Evolutionary conservation across 1,139 yeast species (phyloP), one percentile per base, ranked within the genome.

Genomic region (Taphrina communis): DNA sequence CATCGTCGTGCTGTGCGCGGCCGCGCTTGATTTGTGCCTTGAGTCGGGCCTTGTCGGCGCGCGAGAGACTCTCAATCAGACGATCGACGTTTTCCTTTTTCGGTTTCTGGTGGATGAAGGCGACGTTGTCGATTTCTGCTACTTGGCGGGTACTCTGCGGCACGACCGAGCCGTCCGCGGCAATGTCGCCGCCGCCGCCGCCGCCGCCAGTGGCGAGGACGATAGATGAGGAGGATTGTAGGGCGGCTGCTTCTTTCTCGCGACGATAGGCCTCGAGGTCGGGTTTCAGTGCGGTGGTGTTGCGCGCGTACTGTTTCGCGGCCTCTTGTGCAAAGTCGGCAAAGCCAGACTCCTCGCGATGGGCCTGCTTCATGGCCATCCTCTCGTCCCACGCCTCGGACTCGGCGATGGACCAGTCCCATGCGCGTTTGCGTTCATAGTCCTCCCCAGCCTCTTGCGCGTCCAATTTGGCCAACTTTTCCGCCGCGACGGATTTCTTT

Each of bases 351-450:
- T 67, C 69, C 31, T 69, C 70, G 35, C 65, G 66, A 31, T 72
- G 70, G 42, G 56, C 70, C 39, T 72, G 73, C 66, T 77, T 80
- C 39, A 72, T 73, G 48, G 76, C 77, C 66, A 79, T 77, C 71
- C 80, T 82, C 50, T 77, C 78, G 38, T 85, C 84, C 94, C 95
- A 89, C 68, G 81, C 80, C 73, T 88, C 90, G 68, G 86, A 83
- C 68, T 90, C 90, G 69, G 85, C 87, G 1, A 89, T 83, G 0
- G 90, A 83, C 80, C 89, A 90, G 65, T 83, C 84, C 81, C 89
- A 79, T 5, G 84, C 83, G 65, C 83, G 79, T 59, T 78, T 74
- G 19, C 85, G 76, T 35, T 82, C 82, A 70, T 76, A 78, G 62
- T 81, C 82, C 36, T 79, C 80, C 0, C 82, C 83, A 2, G 73